Evolutionary conservation across 768 basidiomycete genomes (phyloP).

Genomic region (Crucibulum laeve): DNA sequence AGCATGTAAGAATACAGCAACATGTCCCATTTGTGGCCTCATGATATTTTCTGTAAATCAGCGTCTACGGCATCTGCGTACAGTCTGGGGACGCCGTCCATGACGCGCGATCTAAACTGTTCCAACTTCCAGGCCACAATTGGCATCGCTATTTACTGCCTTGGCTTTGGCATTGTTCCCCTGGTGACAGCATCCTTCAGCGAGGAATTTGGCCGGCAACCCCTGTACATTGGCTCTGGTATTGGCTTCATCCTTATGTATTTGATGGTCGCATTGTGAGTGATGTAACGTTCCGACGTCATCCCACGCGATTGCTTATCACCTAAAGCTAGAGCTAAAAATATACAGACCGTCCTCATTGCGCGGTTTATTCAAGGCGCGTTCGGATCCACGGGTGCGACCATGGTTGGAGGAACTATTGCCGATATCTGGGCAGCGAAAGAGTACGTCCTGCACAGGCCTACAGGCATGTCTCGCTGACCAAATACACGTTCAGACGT

Average conservation of each 20-base stretch:
- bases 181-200: constrained; percentile 64
- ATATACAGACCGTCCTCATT: constrained; percentile 61
- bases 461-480: neutral
- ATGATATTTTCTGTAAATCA: constrained; percentile 15
- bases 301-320: neutral
- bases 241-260: constrained; percentile 47
- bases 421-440: constrained; percentile 64
- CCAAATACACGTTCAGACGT: constrained; percentile 38
- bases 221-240: constrained; percentile 47
- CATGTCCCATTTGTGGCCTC: neutral
- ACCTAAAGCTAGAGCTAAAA: constrained; percentile 27
- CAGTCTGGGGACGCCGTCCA: constrained; percentile 49
- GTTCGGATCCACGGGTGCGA: constrained; percentile 65
- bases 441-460: constrained; percentile 35
- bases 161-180: constrained; percentile 60
- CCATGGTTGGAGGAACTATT: constrained; percentile 73
- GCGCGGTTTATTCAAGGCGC: constrained; percentile 63
- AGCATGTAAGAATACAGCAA: constrained; percentile 21
- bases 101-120: constrained; percentile 45
- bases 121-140: constrained; percentile 39
- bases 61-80: constrained; percentile 49
- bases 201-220: constrained; percentile 64
- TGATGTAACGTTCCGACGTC: neutral
- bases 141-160: constrained; percentile 46
- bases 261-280: constrained; percentile 41